These are phyloP conservation scores for Didymosphaeria variabile DNA, from an alignment of 2,329 filamentous ascomycete genomes.

Conservation along the genomic window DNA sequence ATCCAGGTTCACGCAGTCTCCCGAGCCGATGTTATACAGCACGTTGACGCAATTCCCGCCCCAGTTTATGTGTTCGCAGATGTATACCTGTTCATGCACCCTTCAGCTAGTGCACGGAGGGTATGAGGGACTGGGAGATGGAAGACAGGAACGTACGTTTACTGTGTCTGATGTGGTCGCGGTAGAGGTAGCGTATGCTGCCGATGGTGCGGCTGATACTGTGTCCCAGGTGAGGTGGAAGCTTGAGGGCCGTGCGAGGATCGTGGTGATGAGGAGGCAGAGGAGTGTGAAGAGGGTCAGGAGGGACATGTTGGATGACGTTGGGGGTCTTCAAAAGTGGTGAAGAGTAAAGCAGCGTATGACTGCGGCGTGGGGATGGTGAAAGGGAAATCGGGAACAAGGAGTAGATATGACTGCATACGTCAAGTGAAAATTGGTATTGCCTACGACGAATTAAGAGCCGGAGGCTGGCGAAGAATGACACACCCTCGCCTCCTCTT, in stretches of 20 bases:
- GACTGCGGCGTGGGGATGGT: too few relatives aligned
- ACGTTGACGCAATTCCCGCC: slow-evolving; percentile 29
- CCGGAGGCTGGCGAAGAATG: slow-evolving; percentile 9
- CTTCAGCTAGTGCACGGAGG: background rate
- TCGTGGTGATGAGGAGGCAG: slow-evolving; percentile 3
- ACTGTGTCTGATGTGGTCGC: background rate
- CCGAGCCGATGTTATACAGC: slow-evolving; percentile 23
- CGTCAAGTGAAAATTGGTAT: background rate
- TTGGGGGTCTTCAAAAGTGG: background rate
- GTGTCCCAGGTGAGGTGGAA: background rate
- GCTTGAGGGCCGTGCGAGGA: slow-evolving; percentile 6
- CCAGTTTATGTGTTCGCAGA: slow-evolving; percentile 38
- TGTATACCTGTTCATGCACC: slow-evolving; percentile 29
- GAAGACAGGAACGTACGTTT: background rate
- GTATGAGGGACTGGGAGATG: background rate
- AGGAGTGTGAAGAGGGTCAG: slow-evolving; percentile 6
- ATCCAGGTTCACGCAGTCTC: slow-evolving; percentile 30
- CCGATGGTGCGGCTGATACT: too few relatives aligned
- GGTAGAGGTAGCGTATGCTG: background rate
- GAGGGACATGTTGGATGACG: background rate
- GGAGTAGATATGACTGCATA: background rate
- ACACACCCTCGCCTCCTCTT: slow-evolving; percentile 3
- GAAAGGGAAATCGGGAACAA: background rate
- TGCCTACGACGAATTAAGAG: background rate
- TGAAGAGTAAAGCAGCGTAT: background rate